Evolutionary conservation across 176 grass and related monocot genomes (phyloP).

Genomic region (Bothriochloa decipiens): DNA sequence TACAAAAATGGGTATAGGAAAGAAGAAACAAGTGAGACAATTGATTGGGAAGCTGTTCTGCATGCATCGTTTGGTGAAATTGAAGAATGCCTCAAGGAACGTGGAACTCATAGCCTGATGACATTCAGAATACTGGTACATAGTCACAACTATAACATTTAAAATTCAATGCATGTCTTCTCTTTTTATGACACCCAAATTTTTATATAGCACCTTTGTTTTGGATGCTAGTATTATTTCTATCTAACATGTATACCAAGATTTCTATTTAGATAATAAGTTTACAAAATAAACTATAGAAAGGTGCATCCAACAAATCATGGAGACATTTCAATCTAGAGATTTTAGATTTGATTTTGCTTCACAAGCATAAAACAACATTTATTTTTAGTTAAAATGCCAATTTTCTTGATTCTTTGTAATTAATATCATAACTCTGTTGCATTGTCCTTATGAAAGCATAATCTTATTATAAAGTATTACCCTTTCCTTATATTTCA

Average conservation of each 20-base stretch:
- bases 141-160: not conserved
- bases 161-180: not conserved
- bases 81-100: not conserved
- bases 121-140: conserved; percentile 13
- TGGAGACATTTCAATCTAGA: not conserved
- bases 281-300: not conserved
- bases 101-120: not conserved
- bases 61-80: not conserved
- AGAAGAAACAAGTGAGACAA: not conserved
- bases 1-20: not conserved
- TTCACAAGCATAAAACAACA: not conserved
- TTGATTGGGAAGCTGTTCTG: not conserved
- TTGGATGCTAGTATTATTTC: not conserved
- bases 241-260: not conserved
- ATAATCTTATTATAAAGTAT: not conserved
- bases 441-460: not conserved
- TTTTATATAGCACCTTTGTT: not conserved
- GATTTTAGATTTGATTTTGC: not conserved
- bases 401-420: not conserved
- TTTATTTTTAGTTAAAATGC: not conserved
- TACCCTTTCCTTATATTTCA: not conserved
- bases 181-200: not conserved
- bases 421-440: not conserved
- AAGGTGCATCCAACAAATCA: not conserved
- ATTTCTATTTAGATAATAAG: not conserved